Evolutionary conservation across 208 protist genomes (phyloP).

Genomic region (Trypanosoma avium): DNA sequence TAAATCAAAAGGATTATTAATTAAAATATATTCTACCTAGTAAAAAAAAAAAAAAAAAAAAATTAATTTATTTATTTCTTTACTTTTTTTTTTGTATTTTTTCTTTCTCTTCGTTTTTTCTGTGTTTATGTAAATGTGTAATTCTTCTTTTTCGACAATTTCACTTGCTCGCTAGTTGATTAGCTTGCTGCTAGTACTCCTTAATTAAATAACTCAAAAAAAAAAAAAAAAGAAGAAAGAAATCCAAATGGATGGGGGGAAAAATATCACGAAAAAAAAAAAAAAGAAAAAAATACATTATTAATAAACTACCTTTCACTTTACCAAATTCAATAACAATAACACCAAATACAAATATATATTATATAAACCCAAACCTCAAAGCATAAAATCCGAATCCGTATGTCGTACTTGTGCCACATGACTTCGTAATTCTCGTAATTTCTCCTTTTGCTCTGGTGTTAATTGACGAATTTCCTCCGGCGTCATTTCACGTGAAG

Average conservation of each 20-base stretch:
- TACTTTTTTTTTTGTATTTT: neutral
- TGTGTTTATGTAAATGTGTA: too few relatives aligned
- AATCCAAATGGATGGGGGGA: too few relatives aligned
- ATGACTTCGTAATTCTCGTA: constrained; percentile 59
- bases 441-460: constrained; percentile 73
- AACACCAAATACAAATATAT: neutral
- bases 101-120: neutral
- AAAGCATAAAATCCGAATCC: constrained; percentile 31
- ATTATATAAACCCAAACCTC: constrained; percentile 7
- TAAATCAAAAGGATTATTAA: too few relatives aligned
- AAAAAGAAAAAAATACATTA: constrained; percentile 17
- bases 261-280: too few relatives aligned
- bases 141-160: too few relatives aligned
- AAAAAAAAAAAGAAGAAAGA: neutral
- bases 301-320: neutral
- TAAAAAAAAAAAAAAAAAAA: neutral
- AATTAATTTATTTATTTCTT: neutral
- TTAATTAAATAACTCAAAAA: neutral
- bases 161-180: too few relatives aligned
- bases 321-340: neutral
- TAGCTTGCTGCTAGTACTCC: too few relatives aligned
- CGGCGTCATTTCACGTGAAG: constrained; percentile 67
- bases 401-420: constrained; percentile 41
- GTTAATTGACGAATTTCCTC: constrained; percentile 69
- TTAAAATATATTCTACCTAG: too few relatives aligned